Base-by-base conservation (phyloP, 108 stramenopile species). In the Cyclostephanos invisitatus region DNA sequence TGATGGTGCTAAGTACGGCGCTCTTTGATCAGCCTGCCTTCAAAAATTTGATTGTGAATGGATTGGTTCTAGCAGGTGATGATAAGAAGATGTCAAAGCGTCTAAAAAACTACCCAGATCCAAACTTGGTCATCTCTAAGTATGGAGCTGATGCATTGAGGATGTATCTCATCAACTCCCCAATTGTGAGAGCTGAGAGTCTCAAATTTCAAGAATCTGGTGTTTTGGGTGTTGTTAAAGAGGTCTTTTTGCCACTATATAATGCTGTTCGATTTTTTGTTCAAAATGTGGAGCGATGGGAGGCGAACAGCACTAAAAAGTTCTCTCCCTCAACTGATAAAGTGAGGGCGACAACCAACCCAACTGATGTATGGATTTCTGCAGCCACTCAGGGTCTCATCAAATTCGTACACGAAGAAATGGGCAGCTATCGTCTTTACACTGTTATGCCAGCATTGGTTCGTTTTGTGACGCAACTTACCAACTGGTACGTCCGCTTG, bases 1-100 rank as follows among this genome's bases (percentile, higher is more conserved):
- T 99, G 27, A 99, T 98, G 96, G 98, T 99, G n/a, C 78, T 99
- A 18, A 93, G 96, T 25, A 99, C 99, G 24, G 98, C 98, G 3
- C 89, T 99, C 12, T 99, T 99, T 79, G 96, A 96, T 69, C 85
- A 97, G 68, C 98, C 98, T 8, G 96, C 99, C 35, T 98, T 98
- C 86, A 93, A 99, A 77, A 99, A 99, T 85, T 75, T 98, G 47
- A 98, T 99, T 76, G 96, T 96, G 32, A 99, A 99, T 69, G 99
- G 99, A 17, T 84, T 99, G 68, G 99, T 99, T 6, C 73, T 99
- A 48, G 99, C 99, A 5, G 84, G 72, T 18, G 99, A 99, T 68
- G 98, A 98, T 46, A 97, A 97, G 81, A 99, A 99, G 83, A 99
- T 99, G 99, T 96, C 95, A 62, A 99, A 99, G 87, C 86, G 99